Evolutionary conservation across 2,329 filamentous ascomycete species (phyloP), one percentile per base, ranked within the genome.

Genomic region (Dendryphion nanum): DNA sequence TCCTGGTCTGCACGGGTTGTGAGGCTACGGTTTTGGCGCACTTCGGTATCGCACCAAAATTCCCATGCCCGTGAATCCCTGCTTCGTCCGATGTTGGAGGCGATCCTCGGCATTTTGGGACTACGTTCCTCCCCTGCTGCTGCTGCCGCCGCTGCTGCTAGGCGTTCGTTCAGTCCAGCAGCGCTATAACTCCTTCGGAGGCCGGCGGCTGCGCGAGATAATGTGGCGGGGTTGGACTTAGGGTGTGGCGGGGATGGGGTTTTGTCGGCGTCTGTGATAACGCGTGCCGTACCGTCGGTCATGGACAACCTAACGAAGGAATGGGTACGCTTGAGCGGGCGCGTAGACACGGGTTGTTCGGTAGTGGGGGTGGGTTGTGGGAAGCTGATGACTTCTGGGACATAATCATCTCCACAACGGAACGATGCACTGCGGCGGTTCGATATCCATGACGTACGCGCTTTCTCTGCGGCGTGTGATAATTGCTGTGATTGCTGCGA

Each of bases 61-160:
- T 95, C 88, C 91, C 91, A 96, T 5, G 85, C 86, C 35, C 89
- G 82, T 14, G 89, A 87, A 63, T 96, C 87, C 38, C 88, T 82
- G 40, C 90, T 95, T 40, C 91, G 63, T 13, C 87, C 87, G 39
- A 83, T 81, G 21, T 71, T 69, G 48, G 61, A 58, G 15, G 77
- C 78, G 18, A 77, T 75, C 12, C 79, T 65, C n/a, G 57, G 51
- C 23, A 65, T 49, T 43, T 60, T 59, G 13, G 64, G 52, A 37
- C 55, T 53, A 17, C 61, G 59, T 38, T 56, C 51, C 21, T 54
- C 49, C 30, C 54, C 42, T 4, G 53, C 48, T 2, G 53, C 55
- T 20, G 57, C 55, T 14, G 49, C 42, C 4, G 53, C 48, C 2
- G 53, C 55, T 20, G 57, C 55, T 14, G 49, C 51, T 18, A 64